A percentile compares a stretch with the other conserved stretches of the same genome.
Conservation (phyloP, 2,329 filamentous ascomycete genomes). For the Trichoderma gracile region DNA sequence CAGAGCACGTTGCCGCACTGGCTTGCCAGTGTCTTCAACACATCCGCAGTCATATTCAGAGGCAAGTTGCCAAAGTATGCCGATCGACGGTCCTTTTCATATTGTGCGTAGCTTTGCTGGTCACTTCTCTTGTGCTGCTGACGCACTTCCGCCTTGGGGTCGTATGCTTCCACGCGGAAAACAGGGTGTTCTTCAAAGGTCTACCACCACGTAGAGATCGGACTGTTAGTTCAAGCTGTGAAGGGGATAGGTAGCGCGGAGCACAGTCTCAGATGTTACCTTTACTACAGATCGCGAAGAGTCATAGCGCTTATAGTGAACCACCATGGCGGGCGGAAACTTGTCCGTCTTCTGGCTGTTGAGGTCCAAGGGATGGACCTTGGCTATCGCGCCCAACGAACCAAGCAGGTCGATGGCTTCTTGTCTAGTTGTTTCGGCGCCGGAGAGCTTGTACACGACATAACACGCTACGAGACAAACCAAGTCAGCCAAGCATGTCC, state of each 20-base stretch:
- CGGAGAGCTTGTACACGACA: constrained; percentile 45
- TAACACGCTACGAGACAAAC: constrained; percentile 46
- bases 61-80: constrained; percentile 52
- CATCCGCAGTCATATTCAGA: constrained; percentile 37
- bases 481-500: constrained; percentile 27
- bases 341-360: constrained; percentile 40
- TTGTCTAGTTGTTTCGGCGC: constrained; percentile 40
- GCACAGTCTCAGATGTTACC: constrained; percentile 30
- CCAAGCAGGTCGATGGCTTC: constrained; percentile 49
- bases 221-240: too few species aligned
- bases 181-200: constrained; percentile 35
- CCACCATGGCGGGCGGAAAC: constrained; percentile 45
- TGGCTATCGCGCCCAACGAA: constrained; percentile 46
- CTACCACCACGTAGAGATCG: constrained; percentile 4
- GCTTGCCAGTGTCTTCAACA: constrained; percentile 42
- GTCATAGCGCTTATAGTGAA: constrained; percentile 55
- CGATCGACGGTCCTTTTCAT: constrained; percentile 49
- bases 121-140: constrained; percentile 18
- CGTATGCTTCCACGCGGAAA: constrained; percentile 32
- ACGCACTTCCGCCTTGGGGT: constrained; percentile 31
- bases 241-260: too few species aligned
- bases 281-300: constrained; percentile 47
- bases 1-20: constrained; percentile 42
- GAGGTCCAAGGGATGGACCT: constrained; percentile 35
- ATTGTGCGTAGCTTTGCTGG: constrained; percentile 32